Base-by-base conservation (phyloP, 768 basidiomycete species). In the Termitomyces sp. region DNA sequence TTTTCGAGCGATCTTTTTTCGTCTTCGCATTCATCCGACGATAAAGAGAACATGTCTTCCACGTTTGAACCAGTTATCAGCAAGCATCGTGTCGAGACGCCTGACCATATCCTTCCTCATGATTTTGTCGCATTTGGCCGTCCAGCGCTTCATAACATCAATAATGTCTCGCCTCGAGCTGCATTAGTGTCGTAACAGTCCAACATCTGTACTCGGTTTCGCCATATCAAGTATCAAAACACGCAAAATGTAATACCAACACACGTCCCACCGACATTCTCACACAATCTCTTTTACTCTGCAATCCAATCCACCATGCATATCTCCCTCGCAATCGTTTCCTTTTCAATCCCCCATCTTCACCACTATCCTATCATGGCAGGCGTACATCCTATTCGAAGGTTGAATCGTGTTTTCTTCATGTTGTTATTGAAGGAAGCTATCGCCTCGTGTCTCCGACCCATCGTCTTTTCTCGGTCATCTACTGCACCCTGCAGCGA, bases 201-300 rank as follows among this genome's bases (percentile, higher is more conserved):
- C 59, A 62, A 64, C 53, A 67, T 63, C 63, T 64, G 67, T 71
- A 69, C 65, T 66, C 72, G 71, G 67, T 74, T 69, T 71, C 65
- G 66, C 66, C 70, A 70, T 61, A 64, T 71, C 72, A 69, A 71
- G 71, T 71, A 66, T 67, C 81, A 84, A 81, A 80, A 75, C 76
- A 74, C 73, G 73, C 83, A 90, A 91, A 90, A 89, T 91, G 89
- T 91, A 91, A 87, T 81, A 83, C 59, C 76, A 80, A 83, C 79
- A 84, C 82, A 83, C 77, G 80, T 84, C 78, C 72, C 72, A 76
- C 72, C 78, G 82, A 80, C 80, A 77, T 72, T 72, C 69, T 67
- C 77, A 76, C 81, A 79, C 84, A 81, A 74, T 77, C 72, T 76
- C 75, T 80, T 74, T 81, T 78, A 80, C 78, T 78, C 75, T 77